Evolutionary conservation across 352 stramenopile genomes (phyloP), one percentile per base, ranked within the genome.

Genomic region (Thraustotheca clavata): DNA sequence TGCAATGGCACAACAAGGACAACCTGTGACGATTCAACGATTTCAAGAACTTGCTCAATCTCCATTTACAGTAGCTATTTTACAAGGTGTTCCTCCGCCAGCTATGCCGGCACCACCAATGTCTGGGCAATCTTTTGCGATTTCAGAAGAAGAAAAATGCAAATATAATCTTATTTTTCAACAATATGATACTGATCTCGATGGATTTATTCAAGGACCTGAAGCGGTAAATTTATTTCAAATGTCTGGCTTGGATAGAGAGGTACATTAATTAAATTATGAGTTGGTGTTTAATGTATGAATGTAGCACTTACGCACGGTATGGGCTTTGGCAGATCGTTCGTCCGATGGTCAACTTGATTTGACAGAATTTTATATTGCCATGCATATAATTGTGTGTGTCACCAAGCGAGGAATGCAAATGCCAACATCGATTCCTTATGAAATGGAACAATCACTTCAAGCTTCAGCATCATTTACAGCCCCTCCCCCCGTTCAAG

Each of bases 311-410:
- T 75, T 98, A 38, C 82, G 91, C 36, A 71, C 86, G 32, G 91
- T 98, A 35, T 98, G 94, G 94, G 80, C 84, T 7, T 84, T 98
- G 74, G 86, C 87, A 0, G 94, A 98, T 74, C 74, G 75, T 16
- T 80, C 77, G 20, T 89, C 96, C 12, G 87, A 98, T 71, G 97
- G 94, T 67, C 87, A 88, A 47, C 82, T 98, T 32, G 91, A 95
- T 61, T 65, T 80, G 26, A 74, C 94, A 26, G 94, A 98, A 68
- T 98, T 98, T 71, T 96, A 94, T 70, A 80, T 98, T 20, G 92
- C 92, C 1, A 98, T 98, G 94, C 94, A 98, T 68, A 70, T 98
- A 60, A 98, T 98, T 71, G 92, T 98, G 20, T 98, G 94, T 63
- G 70, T 98, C 52, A 96, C 81, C 71, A 97, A 96, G 66, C 83